Percentiles rank a stretch among this genome's conserved stretches.
Evolutionary conservation across 768 basidiomycete genomes (phyloP).

Genomic region (Boletus rex-veris): DNA sequence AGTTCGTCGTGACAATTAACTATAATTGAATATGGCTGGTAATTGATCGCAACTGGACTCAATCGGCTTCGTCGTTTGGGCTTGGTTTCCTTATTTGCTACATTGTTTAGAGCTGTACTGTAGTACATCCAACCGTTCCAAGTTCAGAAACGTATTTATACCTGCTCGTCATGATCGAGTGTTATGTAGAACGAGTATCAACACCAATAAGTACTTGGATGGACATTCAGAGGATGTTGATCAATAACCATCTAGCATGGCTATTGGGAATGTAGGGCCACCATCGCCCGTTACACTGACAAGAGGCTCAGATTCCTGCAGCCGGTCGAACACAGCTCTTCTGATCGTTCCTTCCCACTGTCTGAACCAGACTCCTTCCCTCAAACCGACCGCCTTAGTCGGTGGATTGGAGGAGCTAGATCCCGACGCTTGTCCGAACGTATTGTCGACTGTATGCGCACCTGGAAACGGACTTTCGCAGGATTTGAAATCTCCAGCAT

Average conservation of each 20-base stretch:
- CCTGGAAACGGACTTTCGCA: slow-evolving; percentile 5
- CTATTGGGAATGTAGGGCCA: slow-evolving; percentile 7
- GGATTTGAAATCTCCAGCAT: neutral
- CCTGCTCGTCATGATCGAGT: neutral
- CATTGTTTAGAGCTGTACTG: slow-evolving; percentile 14
- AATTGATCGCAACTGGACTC: neutral
- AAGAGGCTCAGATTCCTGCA: slow-evolving; percentile 35
- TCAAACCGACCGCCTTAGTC: slow-evolving; percentile 50
- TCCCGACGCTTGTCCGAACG: slow-evolving; percentile 19
- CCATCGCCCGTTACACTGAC: slow-evolving; percentile 26
- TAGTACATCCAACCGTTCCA: slow-evolving; percentile 3
- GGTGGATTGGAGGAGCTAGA: slow-evolving; percentile 27
- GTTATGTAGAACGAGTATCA: neutral
- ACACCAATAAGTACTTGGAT: neutral
- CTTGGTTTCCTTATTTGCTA: slow-evolving; percentile 21
- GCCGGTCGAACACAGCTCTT: slow-evolving; percentile 48
- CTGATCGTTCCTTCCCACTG: slow-evolving; percentile 70
- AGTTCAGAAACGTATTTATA: neutral
- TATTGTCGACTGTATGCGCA: neutral
- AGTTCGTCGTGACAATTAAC: slow-evolving; percentile 2
- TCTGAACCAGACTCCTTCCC: slow-evolving; percentile 78
- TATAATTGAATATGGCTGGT: neutral
- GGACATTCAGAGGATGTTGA: neutral
- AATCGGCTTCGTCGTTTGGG: neutral
- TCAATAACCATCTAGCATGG: slow-evolving; percentile 27